Evolutionary conservation across 139 green algal species (phyloP).

Genomic region (Ettlia oleoabundans): DNA sequence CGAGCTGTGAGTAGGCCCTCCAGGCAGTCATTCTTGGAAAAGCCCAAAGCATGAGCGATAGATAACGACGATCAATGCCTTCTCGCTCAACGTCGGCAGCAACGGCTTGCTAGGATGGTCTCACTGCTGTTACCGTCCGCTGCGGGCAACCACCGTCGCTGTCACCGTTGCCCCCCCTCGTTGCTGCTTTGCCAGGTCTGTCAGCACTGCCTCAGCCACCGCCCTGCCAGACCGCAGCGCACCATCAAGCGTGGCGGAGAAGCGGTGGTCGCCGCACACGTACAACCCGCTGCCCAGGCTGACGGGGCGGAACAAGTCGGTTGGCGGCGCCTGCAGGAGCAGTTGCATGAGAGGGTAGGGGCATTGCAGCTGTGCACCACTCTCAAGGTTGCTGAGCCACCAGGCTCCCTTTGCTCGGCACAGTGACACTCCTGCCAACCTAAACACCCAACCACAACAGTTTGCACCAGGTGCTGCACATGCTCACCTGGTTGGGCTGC

Average conservation of each 20-base stretch:
- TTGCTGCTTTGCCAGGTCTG: neutral
- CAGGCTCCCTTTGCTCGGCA: no score
- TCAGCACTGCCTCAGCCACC: constrained; percentile 82
- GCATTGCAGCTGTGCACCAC: no score
- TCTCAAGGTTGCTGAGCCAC: no score
- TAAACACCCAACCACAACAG: neutral
- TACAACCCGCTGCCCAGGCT: constrained; percentile 71
- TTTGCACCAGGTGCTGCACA: neutral
- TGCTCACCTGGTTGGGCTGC: constrained; percentile 83
- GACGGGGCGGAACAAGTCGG: constrained; percentile 73
- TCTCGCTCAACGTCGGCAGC: no score
- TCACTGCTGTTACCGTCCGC: neutral
- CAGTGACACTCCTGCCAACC: neutral
- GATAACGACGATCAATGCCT: no score
- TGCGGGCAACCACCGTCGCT: neutral
- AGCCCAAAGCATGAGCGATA: no score
- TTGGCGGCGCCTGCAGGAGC: constrained; percentile 78
- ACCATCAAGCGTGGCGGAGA: constrained; percentile 90
- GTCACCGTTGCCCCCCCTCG: no score
- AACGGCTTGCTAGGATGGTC: no score
- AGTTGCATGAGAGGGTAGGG: no score
- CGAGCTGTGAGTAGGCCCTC: no score
- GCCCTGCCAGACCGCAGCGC: constrained; percentile 77
- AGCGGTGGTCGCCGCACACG: constrained; percentile 91
- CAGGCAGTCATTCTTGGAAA: no score